Conservation (phyloP, 805 yeast species). For the Nakazawaea anatomiae region DNA sequence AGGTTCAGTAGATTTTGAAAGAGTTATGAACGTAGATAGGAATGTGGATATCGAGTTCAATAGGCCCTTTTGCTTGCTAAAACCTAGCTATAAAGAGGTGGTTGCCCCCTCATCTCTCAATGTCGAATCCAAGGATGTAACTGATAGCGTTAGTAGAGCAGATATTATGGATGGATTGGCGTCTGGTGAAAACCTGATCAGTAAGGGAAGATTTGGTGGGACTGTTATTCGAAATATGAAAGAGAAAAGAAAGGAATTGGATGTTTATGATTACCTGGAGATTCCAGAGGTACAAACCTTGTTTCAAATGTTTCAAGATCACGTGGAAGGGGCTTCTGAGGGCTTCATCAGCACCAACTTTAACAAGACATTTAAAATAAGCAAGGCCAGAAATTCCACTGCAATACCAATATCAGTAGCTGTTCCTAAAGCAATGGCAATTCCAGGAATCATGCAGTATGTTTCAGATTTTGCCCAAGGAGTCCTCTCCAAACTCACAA, state of each 20-base stretch:
- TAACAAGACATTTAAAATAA: too few species aligned
- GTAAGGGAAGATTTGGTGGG: background rate
- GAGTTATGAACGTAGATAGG: conserved; percentile 26
- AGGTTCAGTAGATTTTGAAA: conserved; percentile 42
- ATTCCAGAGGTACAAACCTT: too few species aligned
- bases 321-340: too few species aligned
- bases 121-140: too few species aligned
- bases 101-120: background rate
- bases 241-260: too few species aligned
- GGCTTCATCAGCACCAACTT: too few species aligned
- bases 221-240: background rate
- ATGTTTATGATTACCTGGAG: too few species aligned
- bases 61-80: conserved; percentile 37
- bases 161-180: background rate
- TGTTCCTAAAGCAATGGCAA: too few species aligned
- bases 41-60: conserved; percentile 44
- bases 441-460: background rate
- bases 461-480: conserved; percentile 9
- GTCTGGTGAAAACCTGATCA: background rate
- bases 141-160: too few species aligned
- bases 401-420: too few species aligned
- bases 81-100: conserved; percentile 16
- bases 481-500: background rate
- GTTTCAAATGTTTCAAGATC: background rate
- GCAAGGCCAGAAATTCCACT: too few species aligned